phyloP scores from a whole-genome alignment of 2,329 filamentous ascomycete genomes.

The Talaromyces sp. region DNA sequence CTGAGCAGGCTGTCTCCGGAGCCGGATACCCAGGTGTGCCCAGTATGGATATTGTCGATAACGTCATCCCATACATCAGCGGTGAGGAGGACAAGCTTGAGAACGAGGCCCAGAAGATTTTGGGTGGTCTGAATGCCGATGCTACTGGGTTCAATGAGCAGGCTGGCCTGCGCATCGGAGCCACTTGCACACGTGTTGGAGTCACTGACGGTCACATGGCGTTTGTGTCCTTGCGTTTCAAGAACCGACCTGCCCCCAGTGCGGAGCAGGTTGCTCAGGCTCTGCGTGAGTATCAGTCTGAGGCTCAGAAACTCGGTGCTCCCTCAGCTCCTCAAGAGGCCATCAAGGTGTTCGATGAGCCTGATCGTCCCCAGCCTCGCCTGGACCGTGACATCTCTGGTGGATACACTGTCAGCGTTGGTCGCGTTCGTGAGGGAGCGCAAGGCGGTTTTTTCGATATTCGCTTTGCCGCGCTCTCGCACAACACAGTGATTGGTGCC shows the following conservation, averaged over 20 bases:
- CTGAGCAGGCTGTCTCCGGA: conserved; percentile 91
- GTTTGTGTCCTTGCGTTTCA: conserved; percentile 87
- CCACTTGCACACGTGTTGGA: conserved; percentile 90
- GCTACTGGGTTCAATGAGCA: conserved; percentile 78
- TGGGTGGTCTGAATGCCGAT: conserved; percentile 72
- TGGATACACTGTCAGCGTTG: conserved; percentile 90
- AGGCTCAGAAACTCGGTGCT: conserved; percentile 81
- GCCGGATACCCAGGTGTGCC: conserved; percentile 71
- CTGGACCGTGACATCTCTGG: conserved; percentile 82
- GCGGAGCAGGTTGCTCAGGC: conserved; percentile 77
- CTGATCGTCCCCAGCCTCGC: conserved; percentile 86
- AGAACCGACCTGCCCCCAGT: conserved; percentile 71
- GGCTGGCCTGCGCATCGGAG: conserved; percentile 72
- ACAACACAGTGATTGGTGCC: conserved; percentile 90
- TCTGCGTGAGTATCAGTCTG: conserved; percentile 76
- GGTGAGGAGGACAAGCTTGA: conserved; percentile 97
- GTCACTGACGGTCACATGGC: conserved; percentile 94
- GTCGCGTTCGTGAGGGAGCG: conserved; percentile 81
- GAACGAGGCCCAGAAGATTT: conserved; percentile 91
- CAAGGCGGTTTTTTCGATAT: conserved; percentile 84
- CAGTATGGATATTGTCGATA: conserved; percentile 95
- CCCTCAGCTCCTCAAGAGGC: conserved; percentile 80
- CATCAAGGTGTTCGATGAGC: conserved; percentile 87
- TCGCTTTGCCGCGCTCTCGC: conserved; percentile 90
- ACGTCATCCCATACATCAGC: conserved; percentile 89